Evolutionary conservation across 192 early-diverging fungal genomes (phyloP).

Genomic region (Rhizoclosmatium globosum): DNA sequence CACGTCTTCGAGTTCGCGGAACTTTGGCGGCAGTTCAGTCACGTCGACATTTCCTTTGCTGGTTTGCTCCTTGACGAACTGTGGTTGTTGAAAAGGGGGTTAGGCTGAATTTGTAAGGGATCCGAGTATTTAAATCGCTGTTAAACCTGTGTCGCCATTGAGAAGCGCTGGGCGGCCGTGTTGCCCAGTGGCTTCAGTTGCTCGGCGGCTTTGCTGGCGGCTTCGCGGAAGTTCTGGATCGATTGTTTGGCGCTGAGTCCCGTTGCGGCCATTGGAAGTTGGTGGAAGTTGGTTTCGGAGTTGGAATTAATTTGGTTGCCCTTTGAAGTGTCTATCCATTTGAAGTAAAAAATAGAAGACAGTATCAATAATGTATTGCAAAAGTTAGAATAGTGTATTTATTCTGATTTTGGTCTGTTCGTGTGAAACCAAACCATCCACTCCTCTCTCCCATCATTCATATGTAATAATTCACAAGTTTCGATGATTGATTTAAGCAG

Average conservation of each 20-base stretch:
- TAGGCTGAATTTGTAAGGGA: too few species aligned
- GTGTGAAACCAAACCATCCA: not conserved
- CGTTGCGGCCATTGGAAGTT: not conserved
- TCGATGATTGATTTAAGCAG: slow-evolving; percentile 18
- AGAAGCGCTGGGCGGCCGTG: slow-evolving; percentile 49
- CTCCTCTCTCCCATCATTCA: not conserved
- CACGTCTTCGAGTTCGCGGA: slow-evolving; percentile 86
- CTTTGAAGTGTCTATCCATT: too few species aligned
- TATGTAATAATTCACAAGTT: not conserved
- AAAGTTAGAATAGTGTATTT: too few species aligned
- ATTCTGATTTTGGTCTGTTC: not conserved
- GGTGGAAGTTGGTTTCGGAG: not conserved
- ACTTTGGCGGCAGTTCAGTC: slow-evolving; percentile 94
- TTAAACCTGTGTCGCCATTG: slow-evolving; percentile 46
- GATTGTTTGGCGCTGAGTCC: not conserved
- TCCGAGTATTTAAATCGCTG: too few species aligned
- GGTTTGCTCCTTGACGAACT: slow-evolving; percentile 92
- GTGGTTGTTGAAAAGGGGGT: not conserved
- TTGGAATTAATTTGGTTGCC: too few species aligned
- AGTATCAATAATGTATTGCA: too few species aligned
- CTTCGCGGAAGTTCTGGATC: slow-evolving; percentile 9
- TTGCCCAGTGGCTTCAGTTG: slow-evolving; percentile 55
- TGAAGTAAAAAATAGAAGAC: too few species aligned
- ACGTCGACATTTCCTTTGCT: slow-evolving; percentile 76
- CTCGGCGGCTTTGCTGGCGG: slow-evolving; percentile 27